phyloP scores from a whole-genome alignment of 2,329 filamentous ascomycete genomes.

The Neonectria faginata region DNA sequence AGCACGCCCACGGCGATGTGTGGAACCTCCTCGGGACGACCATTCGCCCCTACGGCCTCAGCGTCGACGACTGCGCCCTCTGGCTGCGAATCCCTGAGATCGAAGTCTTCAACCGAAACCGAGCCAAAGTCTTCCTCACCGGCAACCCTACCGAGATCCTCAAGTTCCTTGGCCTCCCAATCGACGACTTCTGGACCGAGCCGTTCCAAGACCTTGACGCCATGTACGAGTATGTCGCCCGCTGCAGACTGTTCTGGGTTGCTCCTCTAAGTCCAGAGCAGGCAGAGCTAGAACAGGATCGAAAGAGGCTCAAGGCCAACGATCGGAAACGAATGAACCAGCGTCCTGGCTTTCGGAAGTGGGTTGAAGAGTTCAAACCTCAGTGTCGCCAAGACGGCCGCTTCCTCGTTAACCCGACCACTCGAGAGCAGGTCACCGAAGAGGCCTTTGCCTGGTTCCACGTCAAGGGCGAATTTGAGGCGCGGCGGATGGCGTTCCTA shows the following conservation, averaged over 20 bases:
- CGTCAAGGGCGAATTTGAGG: constrained; percentile 57
- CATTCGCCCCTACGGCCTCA: constrained; percentile 74
- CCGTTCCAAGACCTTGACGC: constrained; percentile 67
- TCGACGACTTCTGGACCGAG: constrained; percentile 57
- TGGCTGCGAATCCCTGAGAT: constrained; percentile 76
- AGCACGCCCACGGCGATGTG: constrained; percentile 77
- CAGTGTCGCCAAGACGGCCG: constrained; percentile 56
- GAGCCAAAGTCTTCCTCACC: constrained; percentile 70
- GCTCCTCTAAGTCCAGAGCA: constrained; percentile 48
- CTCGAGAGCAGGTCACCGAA: constrained; percentile 60
- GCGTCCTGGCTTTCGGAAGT: constrained; percentile 69
- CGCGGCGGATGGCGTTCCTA: constrained; percentile 56
- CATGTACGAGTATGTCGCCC: constrained; percentile 71
- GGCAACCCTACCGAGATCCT: constrained; percentile 67
- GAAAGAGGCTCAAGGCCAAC: constrained; percentile 60
- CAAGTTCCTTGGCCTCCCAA: constrained; percentile 71
- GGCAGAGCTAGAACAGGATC: constrained; percentile 40
- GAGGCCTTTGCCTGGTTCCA: constrained; percentile 67
- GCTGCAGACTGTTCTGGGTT: constrained; percentile 69
- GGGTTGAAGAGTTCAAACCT: constrained; percentile 74
- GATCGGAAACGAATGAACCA: constrained; percentile 67
- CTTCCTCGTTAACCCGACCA: constrained; percentile 46
- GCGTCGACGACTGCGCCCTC: constrained; percentile 71
- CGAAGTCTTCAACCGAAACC: constrained; percentile 67
- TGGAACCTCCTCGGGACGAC: constrained; percentile 74